These are phyloP conservation scores for Saccharomycopsis sp. DNA, from an alignment of 805 yeast species.

Conservation along the genomic window DNA sequence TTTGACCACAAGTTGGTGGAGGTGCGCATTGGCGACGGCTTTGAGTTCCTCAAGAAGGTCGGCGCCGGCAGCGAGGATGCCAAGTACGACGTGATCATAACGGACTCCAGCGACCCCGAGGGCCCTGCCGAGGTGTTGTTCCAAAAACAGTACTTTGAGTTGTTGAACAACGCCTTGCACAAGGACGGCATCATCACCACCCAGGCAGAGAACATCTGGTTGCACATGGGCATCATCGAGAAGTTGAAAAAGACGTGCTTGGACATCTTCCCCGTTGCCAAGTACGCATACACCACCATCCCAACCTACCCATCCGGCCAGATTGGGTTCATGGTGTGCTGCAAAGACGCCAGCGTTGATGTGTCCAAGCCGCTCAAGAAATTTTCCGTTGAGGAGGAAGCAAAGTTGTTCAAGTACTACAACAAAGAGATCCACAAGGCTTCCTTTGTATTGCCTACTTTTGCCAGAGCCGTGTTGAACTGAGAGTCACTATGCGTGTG, in stretches of 20 bases:
- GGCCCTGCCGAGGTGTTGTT: conserved; percentile 95
- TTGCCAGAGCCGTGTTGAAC: conserved; percentile 47
- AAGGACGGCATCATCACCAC: conserved; percentile 82
- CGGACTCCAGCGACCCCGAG: conserved; percentile 97
- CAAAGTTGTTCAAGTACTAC: conserved; percentile 67
- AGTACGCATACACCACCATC: conserved; percentile 83
- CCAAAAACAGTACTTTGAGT: conserved; percentile 84
- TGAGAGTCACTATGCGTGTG: too few relatives aligned
- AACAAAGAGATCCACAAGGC: conserved; percentile 78
- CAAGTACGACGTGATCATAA: conserved; percentile 90
- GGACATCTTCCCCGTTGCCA: conserved; percentile 83
- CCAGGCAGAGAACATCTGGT: conserved; percentile 94
- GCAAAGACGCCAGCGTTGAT: conserved; percentile 57
- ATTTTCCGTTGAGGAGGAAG: conserved; percentile 53
- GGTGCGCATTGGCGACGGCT: conserved; percentile 95
- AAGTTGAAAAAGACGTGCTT: conserved; percentile 74
- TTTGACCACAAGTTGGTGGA: conserved; percentile 82
- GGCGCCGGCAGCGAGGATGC: conserved; percentile 68
- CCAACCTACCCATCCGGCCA: conserved; percentile 98
- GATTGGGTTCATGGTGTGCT: conserved; percentile 96
- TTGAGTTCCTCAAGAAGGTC: conserved; percentile 72
- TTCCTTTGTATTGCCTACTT: conserved; percentile 84
- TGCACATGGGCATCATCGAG: conserved; percentile 76
- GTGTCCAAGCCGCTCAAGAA: conserved; percentile 64
- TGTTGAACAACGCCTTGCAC: conserved; percentile 79